phyloP scores from a whole-genome alignment of 106 monocot species.

The Iris macrosiphon region DNA sequence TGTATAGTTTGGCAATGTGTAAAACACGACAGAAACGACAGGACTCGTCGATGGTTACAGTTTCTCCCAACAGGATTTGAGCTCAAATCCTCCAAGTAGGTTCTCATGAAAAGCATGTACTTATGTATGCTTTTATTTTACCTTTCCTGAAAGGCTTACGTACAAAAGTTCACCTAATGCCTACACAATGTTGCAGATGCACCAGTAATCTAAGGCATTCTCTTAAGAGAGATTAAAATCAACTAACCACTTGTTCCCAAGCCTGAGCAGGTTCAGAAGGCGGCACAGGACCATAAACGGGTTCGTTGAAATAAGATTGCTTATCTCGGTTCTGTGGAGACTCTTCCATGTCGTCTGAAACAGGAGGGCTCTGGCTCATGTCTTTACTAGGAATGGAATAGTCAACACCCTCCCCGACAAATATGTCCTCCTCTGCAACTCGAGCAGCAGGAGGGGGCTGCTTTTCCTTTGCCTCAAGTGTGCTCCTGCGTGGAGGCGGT shows the following conservation, averaged over 20 bases:
- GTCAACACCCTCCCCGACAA: conserved; percentile 80
- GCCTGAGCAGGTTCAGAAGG: conserved; percentile 69
- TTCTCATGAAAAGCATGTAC: no score
- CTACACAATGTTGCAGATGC: no score
- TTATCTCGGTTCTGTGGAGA: conserved; percentile 56
- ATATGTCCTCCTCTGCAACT: conserved; percentile 74
- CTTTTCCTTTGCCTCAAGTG: conserved; percentile 36
- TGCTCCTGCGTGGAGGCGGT: conserved; percentile 37
- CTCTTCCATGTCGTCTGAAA: conserved; percentile 86
- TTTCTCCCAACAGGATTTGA: no score
- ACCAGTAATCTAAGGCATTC: no score
- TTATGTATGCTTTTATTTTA: no score
- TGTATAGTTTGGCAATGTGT: neutral
- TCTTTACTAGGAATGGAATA: conserved; percentile 71
- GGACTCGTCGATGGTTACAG: neutral
- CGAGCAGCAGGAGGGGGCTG: conserved; percentile 38
- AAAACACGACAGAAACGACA: neutral
- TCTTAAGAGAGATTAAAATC: no score
- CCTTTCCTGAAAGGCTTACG: no score
- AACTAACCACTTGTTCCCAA: conserved; percentile 74
- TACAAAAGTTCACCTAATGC: no score
- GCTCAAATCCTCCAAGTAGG: neutral
- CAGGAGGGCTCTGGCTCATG: conserved; percentile 62
- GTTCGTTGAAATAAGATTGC: conserved; percentile 78
- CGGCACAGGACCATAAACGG: conserved; percentile 89